Evolutionary conservation across 306 rosid species (phyloP), one percentile per base, ranked within the genome.

Genomic region (Cucurbita ficifolia): DNA sequence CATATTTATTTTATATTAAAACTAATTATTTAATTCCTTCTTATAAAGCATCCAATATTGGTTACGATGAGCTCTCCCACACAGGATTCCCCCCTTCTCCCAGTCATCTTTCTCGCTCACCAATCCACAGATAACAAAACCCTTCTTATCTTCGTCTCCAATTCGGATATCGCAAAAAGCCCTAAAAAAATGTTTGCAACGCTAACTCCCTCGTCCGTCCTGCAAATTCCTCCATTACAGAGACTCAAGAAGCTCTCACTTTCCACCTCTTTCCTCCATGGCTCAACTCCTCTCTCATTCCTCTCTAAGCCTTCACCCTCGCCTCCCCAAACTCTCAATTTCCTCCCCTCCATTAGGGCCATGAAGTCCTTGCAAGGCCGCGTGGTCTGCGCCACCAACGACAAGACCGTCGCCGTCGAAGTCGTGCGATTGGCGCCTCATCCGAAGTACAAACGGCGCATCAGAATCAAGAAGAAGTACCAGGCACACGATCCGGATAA

Each of bases 401-500:
- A 91, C 84, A 94, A 91, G 79, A 94, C 99, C 8, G 86, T 91
- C 24, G 84, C 96, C 16, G 99, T 94, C 6, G 96, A 94, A 72
- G 99, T 94, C 29, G 87, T 86, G 1, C 89, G 96, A 1, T 60
- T 94, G 19, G 96, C 97, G 8, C 89, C 95, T 42, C 97, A 94
- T 81, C 92, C 96, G 0, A 91, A 94, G 80, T 94, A 94, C 91
- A 91, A 94, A 84, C 84, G 90, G 68, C 85, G 97, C 39, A 79
- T 91, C 11, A 89, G 89, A 90, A 89, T 76, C 87, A 91, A 86
- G 97, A 94, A 94, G 91, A 94, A 91, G 96, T 94, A 85, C 76
- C 99, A 94, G 75, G 92, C 96, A 52, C 99, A 94, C 69, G 99
- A 94, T 85, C 89, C 91, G 0, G 91, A 91, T 3, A 94, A 91